Percentiles rank a stretch among this genome's conserved stretches.
Evolutionary conservation across 1,139 yeast genomes (phyloP).

Genomic region (Taphrina populina): DNA sequence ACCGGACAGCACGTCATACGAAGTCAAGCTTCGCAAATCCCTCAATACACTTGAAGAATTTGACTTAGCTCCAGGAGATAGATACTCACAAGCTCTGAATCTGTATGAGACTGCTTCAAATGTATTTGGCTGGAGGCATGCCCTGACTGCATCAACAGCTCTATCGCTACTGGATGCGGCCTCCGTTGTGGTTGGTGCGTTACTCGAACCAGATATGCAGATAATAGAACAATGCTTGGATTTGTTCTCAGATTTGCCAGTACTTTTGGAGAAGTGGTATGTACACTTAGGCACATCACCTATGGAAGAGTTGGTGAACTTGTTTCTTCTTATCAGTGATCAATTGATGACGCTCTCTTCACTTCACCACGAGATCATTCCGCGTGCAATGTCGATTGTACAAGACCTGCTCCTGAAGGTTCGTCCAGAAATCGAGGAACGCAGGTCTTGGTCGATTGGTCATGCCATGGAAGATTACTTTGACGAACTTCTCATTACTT

Average conservation of each 20-base stretch:
- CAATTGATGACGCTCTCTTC: constrained; percentile 19
- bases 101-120: not conserved
- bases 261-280: constrained; percentile 9
- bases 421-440: constrained; percentile 17
- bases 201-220: not conserved
- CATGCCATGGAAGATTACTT: constrained; percentile 28
- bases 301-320: constrained; percentile 4
- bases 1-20: not conserved
- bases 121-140: constrained; percentile 8
- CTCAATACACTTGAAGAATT: not conserved
- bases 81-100: not conserved
- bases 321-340: constrained; percentile 5
- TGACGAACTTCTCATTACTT: constrained; percentile 9
- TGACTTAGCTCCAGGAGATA: not conserved
- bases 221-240: constrained; percentile 2
- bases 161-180: not conserved
- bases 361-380: constrained; percentile 18
- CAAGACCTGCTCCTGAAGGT: constrained; percentile 11
- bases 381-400: constrained; percentile 5
- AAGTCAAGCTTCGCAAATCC: not conserved
- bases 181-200: constrained; percentile 2
- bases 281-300: not conserved
- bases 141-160: constrained; percentile 8
- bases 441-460: constrained; percentile 23
- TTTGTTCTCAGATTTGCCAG: not conserved